Conservation (phyloP, 2,329 filamentous ascomycete species). For the Ramichloridium luteum region DNA sequence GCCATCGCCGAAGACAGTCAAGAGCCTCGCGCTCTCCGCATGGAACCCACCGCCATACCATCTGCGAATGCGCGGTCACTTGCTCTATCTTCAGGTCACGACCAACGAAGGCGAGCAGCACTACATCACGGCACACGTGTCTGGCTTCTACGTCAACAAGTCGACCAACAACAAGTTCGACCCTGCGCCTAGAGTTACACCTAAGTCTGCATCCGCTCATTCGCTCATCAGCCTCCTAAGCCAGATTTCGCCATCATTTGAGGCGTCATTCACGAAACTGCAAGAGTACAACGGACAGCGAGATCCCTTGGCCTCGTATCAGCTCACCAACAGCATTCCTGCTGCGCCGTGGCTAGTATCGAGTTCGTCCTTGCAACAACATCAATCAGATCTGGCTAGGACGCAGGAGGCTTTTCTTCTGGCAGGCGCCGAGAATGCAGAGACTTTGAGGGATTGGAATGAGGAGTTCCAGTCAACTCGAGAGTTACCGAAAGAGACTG, state of each 20-base stretch:
- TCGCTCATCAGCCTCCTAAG: constrained; percentile 72
- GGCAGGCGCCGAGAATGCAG: constrained; percentile 80
- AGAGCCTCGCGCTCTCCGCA: constrained; percentile 72
- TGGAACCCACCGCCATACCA: constrained; percentile 96
- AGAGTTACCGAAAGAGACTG: constrained; percentile 82
- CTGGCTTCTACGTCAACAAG: constrained; percentile 95
- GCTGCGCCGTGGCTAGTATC: constrained; percentile 86
- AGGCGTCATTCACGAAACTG: constrained; percentile 59
- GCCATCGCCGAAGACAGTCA: constrained; percentile 75
- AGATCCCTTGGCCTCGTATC: constrained; percentile 84
- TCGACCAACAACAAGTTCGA: constrained; percentile 93
- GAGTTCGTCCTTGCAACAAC: constrained; percentile 50
- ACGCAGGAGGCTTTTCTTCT: constrained; percentile 89
- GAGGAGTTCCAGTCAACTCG: constrained; percentile 96
- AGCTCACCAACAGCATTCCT: constrained; percentile 88
- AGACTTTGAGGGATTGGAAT: constrained; percentile 95
- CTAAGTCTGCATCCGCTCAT: constrained; percentile 69
- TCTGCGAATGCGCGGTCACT: constrained; percentile 78
- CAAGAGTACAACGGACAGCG: constrained; percentile 75
- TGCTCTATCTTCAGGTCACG: constrained; percentile 78
- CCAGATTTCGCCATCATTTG: constrained; percentile 73
- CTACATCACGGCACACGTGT: constrained; percentile 85
- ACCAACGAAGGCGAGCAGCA: constrained; percentile 92
- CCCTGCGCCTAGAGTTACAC: constrained; percentile 64
- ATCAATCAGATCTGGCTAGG: constrained; percentile 73